Conservation (phyloP, 148 eudicot species). For the Rhododendron simsii region DNA sequence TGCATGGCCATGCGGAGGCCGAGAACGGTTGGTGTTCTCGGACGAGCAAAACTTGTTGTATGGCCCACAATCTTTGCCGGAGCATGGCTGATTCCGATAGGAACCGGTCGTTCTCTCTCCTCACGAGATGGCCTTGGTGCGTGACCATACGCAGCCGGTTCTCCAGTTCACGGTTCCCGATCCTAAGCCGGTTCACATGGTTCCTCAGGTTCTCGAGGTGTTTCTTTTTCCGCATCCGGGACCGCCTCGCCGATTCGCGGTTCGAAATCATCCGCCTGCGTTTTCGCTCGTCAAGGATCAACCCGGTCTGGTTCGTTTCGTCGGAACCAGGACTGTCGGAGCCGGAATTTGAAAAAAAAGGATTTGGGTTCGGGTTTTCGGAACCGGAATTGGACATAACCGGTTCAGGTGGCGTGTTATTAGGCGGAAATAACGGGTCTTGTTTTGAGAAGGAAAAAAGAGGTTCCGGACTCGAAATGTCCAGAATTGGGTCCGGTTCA, state of each 20-base stretch:
- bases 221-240: conserved; percentile 52
- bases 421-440: background rate
- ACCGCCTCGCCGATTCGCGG: conserved; percentile 55
- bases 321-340: conserved; percentile 6
- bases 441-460: background rate
- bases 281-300: conserved; percentile 38
- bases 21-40: conserved; percentile 28
- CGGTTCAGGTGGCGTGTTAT: background rate
- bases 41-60: conserved; percentile 27
- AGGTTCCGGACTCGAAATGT: background rate
- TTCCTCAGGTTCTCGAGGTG: conserved; percentile 47
- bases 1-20: conserved; percentile 23
- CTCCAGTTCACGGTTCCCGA: conserved; percentile 33
- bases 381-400: conserved; percentile 12
- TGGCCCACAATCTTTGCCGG: conserved; percentile 32
- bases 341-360: background rate
- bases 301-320: conserved; percentile 2
- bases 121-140: conserved; percentile 24
- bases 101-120: conserved; percentile 35
- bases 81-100: conserved; percentile 29
- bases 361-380: conserved; percentile 1
- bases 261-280: conserved; percentile 53
- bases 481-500: background rate
- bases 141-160: conserved; percentile 32
- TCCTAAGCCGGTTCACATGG: conserved; percentile 28